Evolutionary conservation across 2,329 filamentous ascomycete species (phyloP).

Genomic region (Leptographium lundbergii): DNA sequence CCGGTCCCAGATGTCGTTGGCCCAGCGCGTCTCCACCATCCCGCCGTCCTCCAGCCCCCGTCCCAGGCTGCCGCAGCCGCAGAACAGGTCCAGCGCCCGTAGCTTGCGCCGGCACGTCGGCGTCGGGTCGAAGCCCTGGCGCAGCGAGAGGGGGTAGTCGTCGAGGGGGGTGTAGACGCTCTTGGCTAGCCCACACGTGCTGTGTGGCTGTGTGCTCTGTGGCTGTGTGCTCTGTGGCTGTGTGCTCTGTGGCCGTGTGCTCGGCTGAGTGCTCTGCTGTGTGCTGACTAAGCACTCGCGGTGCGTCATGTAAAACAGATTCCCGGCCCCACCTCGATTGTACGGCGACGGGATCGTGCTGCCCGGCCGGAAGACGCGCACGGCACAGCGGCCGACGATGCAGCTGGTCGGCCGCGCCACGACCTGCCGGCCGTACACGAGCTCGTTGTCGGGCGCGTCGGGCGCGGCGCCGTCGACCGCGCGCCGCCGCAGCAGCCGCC

Average conservation of each 20-base stretch:
- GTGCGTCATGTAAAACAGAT: constrained; percentile 50
- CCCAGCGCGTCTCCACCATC: constrained; percentile 50
- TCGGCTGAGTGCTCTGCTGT: no score
- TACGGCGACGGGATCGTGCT: constrained; percentile 50
- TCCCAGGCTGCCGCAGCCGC: constrained; percentile 66
- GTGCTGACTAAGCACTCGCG: not conserved
- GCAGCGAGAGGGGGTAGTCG: constrained; percentile 20
- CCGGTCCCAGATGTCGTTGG: constrained; percentile 50
- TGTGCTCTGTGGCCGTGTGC: no score
- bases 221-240: no score
- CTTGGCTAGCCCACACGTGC: no score
- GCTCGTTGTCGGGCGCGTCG: constrained; percentile 37
- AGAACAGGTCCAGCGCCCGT: constrained; percentile 59
- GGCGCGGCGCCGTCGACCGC: constrained; percentile 21
- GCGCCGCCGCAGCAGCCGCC: constrained; percentile 38
- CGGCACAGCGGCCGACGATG: constrained; percentile 44
- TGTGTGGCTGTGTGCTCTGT: no score
- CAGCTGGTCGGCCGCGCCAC: constrained; percentile 22
- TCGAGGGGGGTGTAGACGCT: no score
- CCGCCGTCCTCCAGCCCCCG: constrained; percentile 62
- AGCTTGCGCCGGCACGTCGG: constrained; percentile 24
- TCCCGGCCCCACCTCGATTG: constrained; percentile 48
- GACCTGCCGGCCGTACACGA: constrained; percentile 40
- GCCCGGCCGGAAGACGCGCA: constrained; percentile 38
- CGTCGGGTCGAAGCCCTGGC: constrained; percentile 42